These are phyloP conservation scores for Gyromitra esculenta DNA, from an alignment of 2,329 filamentous ascomycete species.

Conservation along the genomic window DNA sequence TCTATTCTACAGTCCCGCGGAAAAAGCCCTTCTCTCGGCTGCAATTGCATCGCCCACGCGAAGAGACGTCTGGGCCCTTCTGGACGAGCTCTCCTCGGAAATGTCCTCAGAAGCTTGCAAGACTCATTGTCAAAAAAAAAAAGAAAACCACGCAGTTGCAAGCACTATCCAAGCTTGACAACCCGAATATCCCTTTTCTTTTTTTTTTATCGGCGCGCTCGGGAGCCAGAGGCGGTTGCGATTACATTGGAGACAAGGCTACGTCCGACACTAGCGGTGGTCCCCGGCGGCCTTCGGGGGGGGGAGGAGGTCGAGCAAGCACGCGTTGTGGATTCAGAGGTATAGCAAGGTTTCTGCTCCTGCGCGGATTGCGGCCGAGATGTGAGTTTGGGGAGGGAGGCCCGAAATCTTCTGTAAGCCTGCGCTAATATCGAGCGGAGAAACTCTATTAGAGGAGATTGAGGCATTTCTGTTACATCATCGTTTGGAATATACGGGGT, in stretches of 20 bases:
- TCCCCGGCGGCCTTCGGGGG: not conserved
- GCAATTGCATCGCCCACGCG: not conserved
- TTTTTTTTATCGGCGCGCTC: not conserved
- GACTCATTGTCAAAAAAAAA: not conserved
- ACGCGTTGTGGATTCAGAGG: not conserved
- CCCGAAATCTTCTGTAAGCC: not conserved
- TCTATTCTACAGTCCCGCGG: not conserved
- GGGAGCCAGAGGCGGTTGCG: not conserved
- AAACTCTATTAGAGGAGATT: slow-evolving; percentile 10
- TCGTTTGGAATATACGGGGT: too few species aligned
- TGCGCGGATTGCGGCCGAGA: slow-evolving; percentile 10
- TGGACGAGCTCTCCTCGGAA: slow-evolving; percentile 17
- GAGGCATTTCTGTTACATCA: not conserved
- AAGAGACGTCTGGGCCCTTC: slow-evolving; percentile 15
- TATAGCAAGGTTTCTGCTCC: slow-evolving; percentile 16
- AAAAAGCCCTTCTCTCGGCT: not conserved
- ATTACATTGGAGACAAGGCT: not conserved
- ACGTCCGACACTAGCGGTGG: not conserved
- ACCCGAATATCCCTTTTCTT: not conserved
- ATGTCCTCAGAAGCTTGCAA: slow-evolving; percentile 3
- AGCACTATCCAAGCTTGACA: not conserved
- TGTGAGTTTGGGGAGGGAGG: not conserved
- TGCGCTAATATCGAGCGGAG: not conserved
- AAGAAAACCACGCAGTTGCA: not conserved
- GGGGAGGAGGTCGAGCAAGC: slow-evolving; percentile 21